These are phyloP conservation scores for Bathelium albidoporum DNA, from an alignment of 495 filamentous ascomycete species.

Conservation along the genomic window DNA sequence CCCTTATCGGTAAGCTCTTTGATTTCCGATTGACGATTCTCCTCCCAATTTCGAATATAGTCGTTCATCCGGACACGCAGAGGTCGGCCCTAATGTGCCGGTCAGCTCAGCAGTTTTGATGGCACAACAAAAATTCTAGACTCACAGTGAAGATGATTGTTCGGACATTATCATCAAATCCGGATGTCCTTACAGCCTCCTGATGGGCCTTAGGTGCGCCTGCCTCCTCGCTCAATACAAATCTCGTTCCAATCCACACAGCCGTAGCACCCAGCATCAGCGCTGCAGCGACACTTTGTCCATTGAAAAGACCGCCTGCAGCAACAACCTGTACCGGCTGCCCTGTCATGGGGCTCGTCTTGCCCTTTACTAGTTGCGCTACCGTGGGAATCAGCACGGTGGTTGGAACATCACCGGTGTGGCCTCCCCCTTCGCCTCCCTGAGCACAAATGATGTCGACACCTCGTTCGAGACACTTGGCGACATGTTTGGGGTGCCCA, in stretches of 20 bases:
- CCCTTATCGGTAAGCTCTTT: constrained; percentile 82
- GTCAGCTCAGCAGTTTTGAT: constrained; percentile 34
- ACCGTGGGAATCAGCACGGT: constrained; percentile 85
- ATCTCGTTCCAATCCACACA: constrained; percentile 95
- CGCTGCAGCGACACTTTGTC: constrained; percentile 76
- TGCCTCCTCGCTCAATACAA: constrained; percentile 87
- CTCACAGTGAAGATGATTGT: constrained; percentile 88
- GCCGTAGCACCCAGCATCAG: constrained; percentile 86
- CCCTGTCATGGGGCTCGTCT: constrained; percentile 80
- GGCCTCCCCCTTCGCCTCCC: constrained; percentile 79
- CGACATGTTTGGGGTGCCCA: constrained; percentile 96
- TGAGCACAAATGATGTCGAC: constrained; percentile 89
- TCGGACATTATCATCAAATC: constrained; percentile 64
- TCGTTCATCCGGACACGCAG: constrained; percentile 84
- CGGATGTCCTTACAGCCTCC: constrained; percentile 85
- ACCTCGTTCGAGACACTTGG: constrained; percentile 82
- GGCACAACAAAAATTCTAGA: constrained; percentile 20
- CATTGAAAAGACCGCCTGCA: constrained; percentile 90
- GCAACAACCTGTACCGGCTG: constrained; percentile 81
- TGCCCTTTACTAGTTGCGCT: constrained; percentile 66
- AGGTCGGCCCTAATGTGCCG: constrained; percentile 50
- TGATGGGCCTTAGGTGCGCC: constrained; percentile 91
- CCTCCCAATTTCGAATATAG: constrained; percentile 95
- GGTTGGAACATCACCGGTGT: constrained; percentile 85
- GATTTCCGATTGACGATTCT: constrained; percentile 78